Percentiles rank a stretch among this genome's conserved stretches.
Evolutionary conservation across 208 protist species (phyloP).

Genomic region (Leishmania guyanensis): DNA sequence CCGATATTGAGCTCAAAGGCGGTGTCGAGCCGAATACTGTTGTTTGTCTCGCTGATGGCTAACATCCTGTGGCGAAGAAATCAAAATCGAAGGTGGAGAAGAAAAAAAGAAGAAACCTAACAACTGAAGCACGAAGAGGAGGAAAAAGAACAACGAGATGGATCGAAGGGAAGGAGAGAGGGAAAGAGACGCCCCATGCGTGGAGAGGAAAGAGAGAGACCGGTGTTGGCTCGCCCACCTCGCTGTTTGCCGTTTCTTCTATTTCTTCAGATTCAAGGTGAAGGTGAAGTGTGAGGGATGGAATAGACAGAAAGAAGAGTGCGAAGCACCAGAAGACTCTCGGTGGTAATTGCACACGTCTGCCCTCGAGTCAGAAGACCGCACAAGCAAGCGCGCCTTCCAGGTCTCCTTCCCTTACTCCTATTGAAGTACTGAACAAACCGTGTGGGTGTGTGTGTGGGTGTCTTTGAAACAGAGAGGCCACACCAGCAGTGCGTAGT

Average conservation of each 20-base stretch:
- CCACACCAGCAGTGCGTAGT: neutral
- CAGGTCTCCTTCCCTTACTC: neutral
- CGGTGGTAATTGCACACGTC: neutral
- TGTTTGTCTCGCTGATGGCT: conserved; percentile 7
- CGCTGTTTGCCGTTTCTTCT: neutral
- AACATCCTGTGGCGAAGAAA: conserved; percentile 15
- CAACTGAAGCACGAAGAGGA: neutral
- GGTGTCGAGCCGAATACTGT: conserved; percentile 48
- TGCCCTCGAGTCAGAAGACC: neutral
- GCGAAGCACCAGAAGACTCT: neutral
- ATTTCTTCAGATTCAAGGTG: neutral
- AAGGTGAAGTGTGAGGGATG: neutral
- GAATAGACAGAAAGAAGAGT: neutral
- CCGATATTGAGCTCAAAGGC: conserved; percentile 70
- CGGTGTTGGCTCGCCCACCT: neutral
- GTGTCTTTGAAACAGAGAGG: neutral
- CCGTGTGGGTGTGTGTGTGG: neutral
- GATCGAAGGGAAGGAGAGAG: neutral
- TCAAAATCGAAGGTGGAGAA: neutral
- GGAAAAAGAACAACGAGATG: neutral
- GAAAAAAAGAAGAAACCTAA: neutral
- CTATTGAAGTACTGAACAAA: neutral
- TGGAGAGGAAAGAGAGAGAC: neutral
- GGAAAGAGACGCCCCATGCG: neutral
- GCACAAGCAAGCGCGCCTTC: neutral